These are phyloP conservation scores for Sphaerulina populicola DNA, from an alignment of 2,329 filamentous ascomycete species.

Conservation along the genomic window DNA sequence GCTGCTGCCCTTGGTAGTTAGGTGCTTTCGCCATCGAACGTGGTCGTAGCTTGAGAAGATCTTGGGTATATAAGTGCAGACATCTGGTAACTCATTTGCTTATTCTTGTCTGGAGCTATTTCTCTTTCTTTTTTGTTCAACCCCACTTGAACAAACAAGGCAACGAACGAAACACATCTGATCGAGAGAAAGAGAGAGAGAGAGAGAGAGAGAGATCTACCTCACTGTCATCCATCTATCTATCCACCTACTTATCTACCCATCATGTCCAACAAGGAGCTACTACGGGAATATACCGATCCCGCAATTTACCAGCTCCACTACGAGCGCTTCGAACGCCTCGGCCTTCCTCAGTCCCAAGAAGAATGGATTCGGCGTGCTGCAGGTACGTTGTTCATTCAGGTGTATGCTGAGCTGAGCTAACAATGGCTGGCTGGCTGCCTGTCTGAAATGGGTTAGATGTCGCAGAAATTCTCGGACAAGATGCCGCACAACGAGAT, in stretches of 20 bases:
- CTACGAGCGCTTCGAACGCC: constrained; percentile 20
- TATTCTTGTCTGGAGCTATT: background rate
- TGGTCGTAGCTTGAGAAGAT: background rate
- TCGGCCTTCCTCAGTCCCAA: constrained; percentile 34
- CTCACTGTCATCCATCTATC: no score
- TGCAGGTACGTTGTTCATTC: background rate
- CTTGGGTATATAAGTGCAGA: background rate
- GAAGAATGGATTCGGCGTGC: constrained; percentile 44
- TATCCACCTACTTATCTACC: background rate
- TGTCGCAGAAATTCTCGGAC: constrained; percentile 43
- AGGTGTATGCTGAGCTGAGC: no score
- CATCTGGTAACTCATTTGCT: background rate
- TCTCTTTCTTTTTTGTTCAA: background rate
- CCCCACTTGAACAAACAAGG: no score
- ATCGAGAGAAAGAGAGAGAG: no score
- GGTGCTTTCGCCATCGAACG: no score
- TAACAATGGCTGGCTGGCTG: no score
- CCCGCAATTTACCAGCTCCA: constrained; percentile 23
- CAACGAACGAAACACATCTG: no score
- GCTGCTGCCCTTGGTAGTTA: background rate
- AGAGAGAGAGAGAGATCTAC: no score
- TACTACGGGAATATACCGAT: constrained; percentile 22
- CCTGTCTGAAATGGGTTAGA: no score
- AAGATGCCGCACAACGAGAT: constrained; percentile 44
- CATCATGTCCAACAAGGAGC: constrained; percentile 7